Evolutionary conservation across 2,329 filamentous ascomycete genomes (phyloP).

Genomic region (Byssothecium circinans): DNA sequence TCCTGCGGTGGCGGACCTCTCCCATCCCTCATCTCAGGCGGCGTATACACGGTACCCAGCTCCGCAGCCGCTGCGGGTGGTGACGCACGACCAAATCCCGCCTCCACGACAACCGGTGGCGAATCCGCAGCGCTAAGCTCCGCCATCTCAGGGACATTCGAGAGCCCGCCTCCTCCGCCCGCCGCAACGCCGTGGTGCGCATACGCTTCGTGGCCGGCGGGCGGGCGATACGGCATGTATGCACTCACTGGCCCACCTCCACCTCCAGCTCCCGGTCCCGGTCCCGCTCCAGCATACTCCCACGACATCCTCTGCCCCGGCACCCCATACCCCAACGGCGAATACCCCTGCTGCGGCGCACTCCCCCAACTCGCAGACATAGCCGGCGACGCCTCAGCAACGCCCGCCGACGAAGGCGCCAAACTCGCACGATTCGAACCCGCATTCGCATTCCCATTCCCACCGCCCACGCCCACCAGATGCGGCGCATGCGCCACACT

Average conservation of each 20-base stretch:
- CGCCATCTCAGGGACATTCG: slow-evolving; percentile 17
- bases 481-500: slow-evolving; percentile 29
- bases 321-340: slow-evolving; percentile 19
- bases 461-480: slow-evolving; percentile 35
- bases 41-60: background rate
- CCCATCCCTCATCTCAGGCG: background rate
- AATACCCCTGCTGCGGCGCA: slow-evolving; percentile 32
- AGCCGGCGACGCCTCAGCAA: background rate
- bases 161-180: background rate
- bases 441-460: too few species aligned
- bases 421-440: too few species aligned
- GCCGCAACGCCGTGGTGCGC: background rate
- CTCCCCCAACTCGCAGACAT: slow-evolving; percentile 24
- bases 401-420: background rate
- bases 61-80: background rate
- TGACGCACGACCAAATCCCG: background rate
- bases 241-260: slow-evolving; percentile 10
- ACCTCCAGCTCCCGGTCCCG: slow-evolving; percentile 13
- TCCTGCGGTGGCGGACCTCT: background rate
- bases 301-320: slow-evolving; percentile 6
- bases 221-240: slow-evolving; percentile 33
- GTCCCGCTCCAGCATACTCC: slow-evolving; percentile 16
- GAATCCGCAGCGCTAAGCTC: slow-evolving; percentile 13
- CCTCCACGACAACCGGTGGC: slow-evolving; percentile 27
- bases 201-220: slow-evolving; percentile 6